Base-by-base conservation (phyloP, 768 basidiomycete genomes). In the Tulasnella sp. region DNA sequence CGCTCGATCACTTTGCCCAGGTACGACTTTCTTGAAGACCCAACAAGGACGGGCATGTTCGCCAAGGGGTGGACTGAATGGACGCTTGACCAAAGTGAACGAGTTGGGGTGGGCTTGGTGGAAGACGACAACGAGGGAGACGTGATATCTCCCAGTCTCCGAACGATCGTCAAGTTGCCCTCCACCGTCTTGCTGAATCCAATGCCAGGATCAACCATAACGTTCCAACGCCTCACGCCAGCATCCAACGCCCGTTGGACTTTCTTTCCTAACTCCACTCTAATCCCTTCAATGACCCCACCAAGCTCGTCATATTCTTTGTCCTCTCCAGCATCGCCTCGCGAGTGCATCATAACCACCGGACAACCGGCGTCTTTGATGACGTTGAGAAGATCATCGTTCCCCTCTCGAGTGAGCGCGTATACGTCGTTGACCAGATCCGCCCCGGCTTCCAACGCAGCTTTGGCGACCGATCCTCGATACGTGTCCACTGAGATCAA, bases 391-490 rank as follows among this genome's bases (percentile, higher is more conserved):
- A 97, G 94, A 77, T 88, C 86, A 14, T 82, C 82, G 82, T 91
- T 1, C 87, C 84, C 0, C 82, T 80, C 84, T 83, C 96, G 96
- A 0, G 92, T 90, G 80, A 95, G 93, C 0, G 92, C 92, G 83
- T 92, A 89, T 1, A 98, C 96, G 83, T 99, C 98, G 85, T 99
- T 99, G 88, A 99, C 93, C 84, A 94, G 94, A 83, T 93, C 95
- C 12, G 95, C 97, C 0, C 98, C 97, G 0, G 94, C 95, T 11
- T 98, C 87, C 2, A 94, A 93, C 1, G 89, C 90, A 75, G 89
- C 87, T 0, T 72, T 60, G 0, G 96, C 96, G 0, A 98, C 96
- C 8, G 90, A 87, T 50, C 91, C 89, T n/a, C 96, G 92, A 88
- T 95, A 97, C 0, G 96, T 98, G 85, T 98, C 96, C 50, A 98